Evolutionary conservation across 2,329 filamentous ascomycete species (phyloP), one percentile per base, ranked within the genome.

Genomic region (Scedosporium dehoogii): DNA sequence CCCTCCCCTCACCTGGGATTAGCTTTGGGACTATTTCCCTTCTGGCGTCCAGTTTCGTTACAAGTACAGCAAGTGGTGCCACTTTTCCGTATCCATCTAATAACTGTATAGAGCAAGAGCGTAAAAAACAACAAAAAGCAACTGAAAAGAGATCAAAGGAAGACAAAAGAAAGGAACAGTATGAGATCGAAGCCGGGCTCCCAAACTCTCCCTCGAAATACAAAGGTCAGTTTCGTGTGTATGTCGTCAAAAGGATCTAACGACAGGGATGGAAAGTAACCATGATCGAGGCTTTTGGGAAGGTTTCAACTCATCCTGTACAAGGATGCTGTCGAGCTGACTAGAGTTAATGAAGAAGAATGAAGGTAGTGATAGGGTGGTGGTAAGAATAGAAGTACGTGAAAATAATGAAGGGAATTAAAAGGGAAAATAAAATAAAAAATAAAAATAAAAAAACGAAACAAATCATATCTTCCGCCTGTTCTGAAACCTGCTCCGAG

Each of bases 31-130:
- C 51, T 14, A 14, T 27, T 23, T 55, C 51, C 23, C 18, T 18
- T 12, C 51, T 27, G 57, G 18, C 29, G 23, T 23, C 38, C 29
- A 25, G 33, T 44, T 59, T 44, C 57, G 21, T 59, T 59, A 59
- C 27, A 59, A 59, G 38, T 59, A 59, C 57, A 59, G 38, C 57
- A 59, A 59, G 57, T 59, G 57, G 57, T 59, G 57, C 57, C 57
- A 59, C 57, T 59, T 44, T 59, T 58, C n/a, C n/a, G 18, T 42
- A 21, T 59, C 57, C 57, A 55, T 55, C 51, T 55, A 55, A 55
- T 23, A 27, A 55, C 38, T 42, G 33, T 59, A 38, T 59, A 59
- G 33, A 38, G 18, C 14, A 59, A 51, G 42, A 33, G 41, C 41
- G 48, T 16, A 55, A 63, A 59, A 7, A 44, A 55, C 53, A 51